These are phyloP conservation scores for Ormosia emarginata DNA, from an alignment of 306 rosid species.

Conservation along the genomic window DNA sequence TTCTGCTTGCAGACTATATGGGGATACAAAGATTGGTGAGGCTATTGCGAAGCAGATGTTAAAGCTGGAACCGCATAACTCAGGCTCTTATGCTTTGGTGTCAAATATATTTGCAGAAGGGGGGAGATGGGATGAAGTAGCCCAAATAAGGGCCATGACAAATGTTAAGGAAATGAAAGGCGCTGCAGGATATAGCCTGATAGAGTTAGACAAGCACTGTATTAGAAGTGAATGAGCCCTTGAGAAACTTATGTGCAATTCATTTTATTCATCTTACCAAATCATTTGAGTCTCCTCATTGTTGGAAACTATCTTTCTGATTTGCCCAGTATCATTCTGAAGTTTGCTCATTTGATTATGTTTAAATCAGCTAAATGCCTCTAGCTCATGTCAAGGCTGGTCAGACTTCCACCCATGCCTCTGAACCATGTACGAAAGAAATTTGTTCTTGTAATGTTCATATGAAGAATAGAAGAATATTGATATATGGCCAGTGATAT, in stretches of 20 bases:
- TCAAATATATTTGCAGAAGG: conserved; percentile 42
- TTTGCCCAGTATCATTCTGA: not conserved
- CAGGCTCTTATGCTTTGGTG: conserved; percentile 32
- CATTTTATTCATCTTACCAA: not conserved
- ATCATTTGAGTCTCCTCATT: not conserved
- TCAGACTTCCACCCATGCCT: not conserved
- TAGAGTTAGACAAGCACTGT: conserved; percentile 19
- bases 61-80: conserved; percentile 27
- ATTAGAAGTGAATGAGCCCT: conserved; percentile 14
- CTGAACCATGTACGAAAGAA: not conserved
- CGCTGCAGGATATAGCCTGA: conserved; percentile 40
- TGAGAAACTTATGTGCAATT: not conserved
- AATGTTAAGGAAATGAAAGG: conserved; percentile 27
- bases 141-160: conserved; percentile 24
- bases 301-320: not conserved
- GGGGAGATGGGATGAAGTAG: conserved; percentile 54
- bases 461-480: not conserved
- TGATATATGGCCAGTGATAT: not conserved
- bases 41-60: conserved; percentile 30
- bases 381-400: not conserved
- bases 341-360: too few relatives aligned
- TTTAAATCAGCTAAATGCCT: too few relatives aligned
- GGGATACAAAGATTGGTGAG: conserved; percentile 39
- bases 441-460: not conserved
- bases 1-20: conserved; percentile 50